phyloP scores from a whole-genome alignment of 2,329 filamentous ascomycete species.

The Tympanopsis confertula region DNA sequence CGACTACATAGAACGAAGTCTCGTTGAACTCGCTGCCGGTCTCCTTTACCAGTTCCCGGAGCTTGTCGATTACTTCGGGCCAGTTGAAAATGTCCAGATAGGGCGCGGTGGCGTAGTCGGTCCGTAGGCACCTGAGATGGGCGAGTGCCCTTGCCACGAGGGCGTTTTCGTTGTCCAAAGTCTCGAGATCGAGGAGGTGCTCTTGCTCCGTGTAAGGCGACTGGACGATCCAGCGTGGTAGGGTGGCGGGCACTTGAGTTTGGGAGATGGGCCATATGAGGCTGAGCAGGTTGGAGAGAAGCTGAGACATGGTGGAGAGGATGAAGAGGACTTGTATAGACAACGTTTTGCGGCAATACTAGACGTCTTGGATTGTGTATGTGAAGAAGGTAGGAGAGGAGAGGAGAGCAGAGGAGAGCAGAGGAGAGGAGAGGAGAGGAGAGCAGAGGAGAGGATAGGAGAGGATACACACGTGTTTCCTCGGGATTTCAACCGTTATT shows the following conservation, averaged over 20 bases:
- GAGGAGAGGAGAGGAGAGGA: too few species aligned
- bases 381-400: too few species aligned
- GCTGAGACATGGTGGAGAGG: constrained; percentile 1
- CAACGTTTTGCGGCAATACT: too few species aligned
- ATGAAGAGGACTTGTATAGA: too few species aligned
- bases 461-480: too few species aligned
- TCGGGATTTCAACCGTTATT: too few species aligned
- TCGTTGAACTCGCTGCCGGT: neutral
- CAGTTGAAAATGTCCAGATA: neutral
- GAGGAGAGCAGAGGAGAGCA: too few species aligned
- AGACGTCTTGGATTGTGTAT: too few species aligned
- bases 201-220: neutral
- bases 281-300: constrained; percentile 10
- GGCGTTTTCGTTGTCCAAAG: neutral
- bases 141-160: neutral
- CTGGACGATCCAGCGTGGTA: constrained; percentile 37
- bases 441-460: too few species aligned
- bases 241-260: constrained; percentile 2
- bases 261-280: constrained; percentile 12
- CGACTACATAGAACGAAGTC: neutral
- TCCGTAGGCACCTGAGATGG: neutral
- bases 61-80: neutral
- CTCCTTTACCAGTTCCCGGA: neutral
- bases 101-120: constrained; percentile 1
- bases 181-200: neutral